phyloP scores from a whole-genome alignment of 495 filamentous ascomycete species.

The Annulohypoxylon maeteangense region DNA sequence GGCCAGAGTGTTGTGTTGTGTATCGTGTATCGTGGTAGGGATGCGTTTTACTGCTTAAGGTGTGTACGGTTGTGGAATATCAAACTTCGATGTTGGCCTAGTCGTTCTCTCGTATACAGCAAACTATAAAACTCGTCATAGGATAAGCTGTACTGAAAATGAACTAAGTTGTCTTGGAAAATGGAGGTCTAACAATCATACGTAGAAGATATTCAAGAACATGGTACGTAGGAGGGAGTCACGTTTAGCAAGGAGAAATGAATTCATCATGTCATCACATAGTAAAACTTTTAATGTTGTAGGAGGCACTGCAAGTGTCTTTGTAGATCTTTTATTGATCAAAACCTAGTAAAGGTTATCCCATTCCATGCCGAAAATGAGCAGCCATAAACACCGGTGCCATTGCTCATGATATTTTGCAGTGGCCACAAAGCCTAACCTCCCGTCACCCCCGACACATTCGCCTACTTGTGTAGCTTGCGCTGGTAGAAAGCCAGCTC shows the following conservation, averaged over 20 bases:
- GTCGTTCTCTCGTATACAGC: background rate
- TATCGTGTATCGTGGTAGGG: background rate
- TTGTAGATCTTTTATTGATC: conserved; percentile 52
- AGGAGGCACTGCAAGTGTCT: conserved; percentile 22
- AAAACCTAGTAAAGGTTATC: conserved; percentile 46
- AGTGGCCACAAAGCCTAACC: conserved; percentile 41
- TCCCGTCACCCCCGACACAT: conserved; percentile 2
- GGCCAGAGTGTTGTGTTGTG: background rate
- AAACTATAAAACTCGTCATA: background rate
- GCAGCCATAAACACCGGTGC: conserved; percentile 53
- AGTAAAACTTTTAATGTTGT: background rate
- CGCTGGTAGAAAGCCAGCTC: conserved; percentile 99
- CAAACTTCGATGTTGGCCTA: background rate
- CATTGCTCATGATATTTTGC: conserved; percentile 44
- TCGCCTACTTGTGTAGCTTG: conserved; percentile 92
- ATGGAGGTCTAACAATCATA: background rate
- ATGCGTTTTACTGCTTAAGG: background rate
- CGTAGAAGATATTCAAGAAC: too few relatives aligned
- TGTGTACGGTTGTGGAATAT: background rate
- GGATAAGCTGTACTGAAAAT: too few relatives aligned
- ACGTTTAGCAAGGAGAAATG: background rate
- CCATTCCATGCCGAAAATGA: conserved; percentile 50
- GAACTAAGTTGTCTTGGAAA: background rate
- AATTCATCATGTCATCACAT: background rate
- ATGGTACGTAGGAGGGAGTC: too few relatives aligned